Evolutionary conservation across 2,329 filamentous ascomycete species (phyloP).

Genomic region (Cladosporium sp.): DNA sequence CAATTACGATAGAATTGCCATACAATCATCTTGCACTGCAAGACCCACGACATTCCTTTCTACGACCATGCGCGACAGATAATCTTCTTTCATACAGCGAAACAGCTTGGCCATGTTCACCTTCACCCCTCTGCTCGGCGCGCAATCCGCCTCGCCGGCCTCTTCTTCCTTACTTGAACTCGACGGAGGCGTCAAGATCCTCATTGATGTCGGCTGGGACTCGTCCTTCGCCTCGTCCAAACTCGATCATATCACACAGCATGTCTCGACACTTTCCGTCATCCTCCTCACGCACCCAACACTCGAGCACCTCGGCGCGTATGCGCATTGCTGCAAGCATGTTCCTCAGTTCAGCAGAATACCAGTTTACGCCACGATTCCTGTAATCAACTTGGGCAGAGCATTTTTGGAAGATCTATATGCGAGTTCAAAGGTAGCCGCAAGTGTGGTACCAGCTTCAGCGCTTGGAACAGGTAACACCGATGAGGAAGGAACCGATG

Average conservation of each 20-base stretch:
- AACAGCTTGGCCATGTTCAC: constrained; percentile 70
- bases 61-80: constrained; percentile 7
- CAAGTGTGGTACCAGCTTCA: constrained; percentile 70
- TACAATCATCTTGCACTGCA: too few relatives aligned
- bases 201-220: constrained; percentile 95
- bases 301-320: constrained; percentile 83
- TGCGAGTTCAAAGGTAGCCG: constrained; percentile 78
- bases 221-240: constrained; percentile 78
- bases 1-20: not conserved
- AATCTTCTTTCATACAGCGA: not conserved
- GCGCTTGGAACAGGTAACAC: constrained; percentile 54
- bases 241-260: constrained; percentile 88
- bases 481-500: constrained; percentile 25
- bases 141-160: constrained; percentile 77
- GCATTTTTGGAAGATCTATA: constrained; percentile 91
- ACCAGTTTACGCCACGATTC: constrained; percentile 88
- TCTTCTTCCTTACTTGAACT: constrained; percentile 96
- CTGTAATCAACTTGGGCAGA: constrained; percentile 87
- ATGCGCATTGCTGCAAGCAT: constrained; percentile 94
- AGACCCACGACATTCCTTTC: not conserved
- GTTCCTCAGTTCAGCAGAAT: constrained; percentile 88
- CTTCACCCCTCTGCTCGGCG: constrained; percentile 87
- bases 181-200: constrained; percentile 90
- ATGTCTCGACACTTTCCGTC: constrained; percentile 82
- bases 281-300: constrained; percentile 95